Conservation (phyloP, 192 early-diverging fungal genomes). For the Coemansia sp. region DNA sequence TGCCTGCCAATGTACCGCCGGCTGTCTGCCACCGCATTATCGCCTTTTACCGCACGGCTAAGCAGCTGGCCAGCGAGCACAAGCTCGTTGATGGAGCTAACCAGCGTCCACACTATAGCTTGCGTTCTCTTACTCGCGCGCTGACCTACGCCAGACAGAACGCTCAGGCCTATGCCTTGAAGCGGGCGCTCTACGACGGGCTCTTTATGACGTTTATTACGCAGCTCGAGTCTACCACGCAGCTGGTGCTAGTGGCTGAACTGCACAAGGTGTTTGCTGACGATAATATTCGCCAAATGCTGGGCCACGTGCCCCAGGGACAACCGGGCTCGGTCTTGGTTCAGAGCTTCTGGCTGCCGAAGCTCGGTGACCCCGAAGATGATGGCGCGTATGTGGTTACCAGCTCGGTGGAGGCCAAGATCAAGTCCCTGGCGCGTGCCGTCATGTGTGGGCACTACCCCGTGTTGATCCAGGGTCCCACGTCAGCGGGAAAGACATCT, state of each 20-base stretch:
- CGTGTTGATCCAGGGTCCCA: slow-evolving; percentile 97
- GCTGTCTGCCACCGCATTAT: slow-evolving; percentile 60
- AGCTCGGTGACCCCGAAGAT: slow-evolving; percentile 35
- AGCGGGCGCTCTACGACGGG: slow-evolving; percentile 88
- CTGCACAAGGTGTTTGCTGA: slow-evolving; percentile 30
- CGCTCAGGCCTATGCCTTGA: slow-evolving; percentile 71
- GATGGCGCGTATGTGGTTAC: slow-evolving; percentile 77
- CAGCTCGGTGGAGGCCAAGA: slow-evolving; percentile 78
- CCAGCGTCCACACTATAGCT: slow-evolving; percentile 83
- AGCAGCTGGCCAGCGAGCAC: slow-evolving; percentile 66
- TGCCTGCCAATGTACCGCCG: slow-evolving; percentile 53
- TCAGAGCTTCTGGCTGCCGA: slow-evolving; percentile 83
- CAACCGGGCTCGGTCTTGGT: slow-evolving; percentile 63
- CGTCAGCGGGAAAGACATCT: slow-evolving; percentile 94
- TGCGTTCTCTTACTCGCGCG: slow-evolving; percentile 89
- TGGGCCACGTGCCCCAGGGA: slow-evolving; percentile 24
- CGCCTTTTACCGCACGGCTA: slow-evolving; percentile 77
- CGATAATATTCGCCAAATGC: slow-evolving; percentile 30
- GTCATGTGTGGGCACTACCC: slow-evolving; percentile 89
- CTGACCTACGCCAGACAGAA: slow-evolving; percentile 77
- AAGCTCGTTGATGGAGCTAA: slow-evolving; percentile 85
- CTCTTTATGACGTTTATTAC: slow-evolving; percentile 95
- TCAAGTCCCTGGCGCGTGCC: slow-evolving; percentile 85
- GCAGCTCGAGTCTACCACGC: slow-evolving; percentile 71
- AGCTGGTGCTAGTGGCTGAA: slow-evolving; percentile 41